These are phyloP conservation scores for Hypholoma sublateritium DNA, from an alignment of 768 basidiomycete species.

Conservation along the genomic window DNA sequence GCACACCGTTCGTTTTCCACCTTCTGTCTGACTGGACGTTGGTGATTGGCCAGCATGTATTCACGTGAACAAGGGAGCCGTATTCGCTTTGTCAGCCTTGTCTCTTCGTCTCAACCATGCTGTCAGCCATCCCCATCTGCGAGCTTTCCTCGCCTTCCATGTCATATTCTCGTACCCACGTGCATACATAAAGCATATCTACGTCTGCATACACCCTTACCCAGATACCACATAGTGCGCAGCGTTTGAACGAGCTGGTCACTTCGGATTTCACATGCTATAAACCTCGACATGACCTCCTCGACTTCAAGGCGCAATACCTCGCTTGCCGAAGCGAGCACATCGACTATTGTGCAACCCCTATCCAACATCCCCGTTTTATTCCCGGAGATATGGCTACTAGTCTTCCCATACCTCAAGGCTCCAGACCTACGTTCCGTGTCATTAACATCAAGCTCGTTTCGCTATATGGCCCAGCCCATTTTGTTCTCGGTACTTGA, in stretches of 20 bases:
- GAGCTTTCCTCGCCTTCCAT: background rate
- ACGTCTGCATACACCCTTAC: background rate
- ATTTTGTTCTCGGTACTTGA: slow-evolving; percentile 34
- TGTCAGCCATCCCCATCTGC: background rate
- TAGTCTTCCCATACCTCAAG: slow-evolving; percentile 32
- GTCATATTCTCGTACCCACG: background rate
- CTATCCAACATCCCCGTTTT: slow-evolving; percentile 4
- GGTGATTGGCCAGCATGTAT: background rate
- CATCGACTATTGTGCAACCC: background rate
- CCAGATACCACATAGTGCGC: background rate
- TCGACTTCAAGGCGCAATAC: background rate
- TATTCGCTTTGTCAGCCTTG: background rate
- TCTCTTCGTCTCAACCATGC: background rate
- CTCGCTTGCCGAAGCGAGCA: background rate
- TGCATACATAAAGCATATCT: background rate
- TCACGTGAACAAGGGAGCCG: background rate
- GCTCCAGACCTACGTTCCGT: slow-evolving; percentile 26
- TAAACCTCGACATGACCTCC: background rate
- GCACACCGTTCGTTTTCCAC: too few species aligned
- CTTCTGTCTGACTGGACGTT: too few species aligned
- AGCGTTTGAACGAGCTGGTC: background rate
- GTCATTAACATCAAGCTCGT: slow-evolving; percentile 30
- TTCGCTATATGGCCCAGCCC: slow-evolving; percentile 35
- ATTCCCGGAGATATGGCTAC: slow-evolving; percentile 36
- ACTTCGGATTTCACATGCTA: background rate